These are phyloP conservation scores for Pyricularia sp. DNA, from an alignment of 2,329 filamentous ascomycete genomes.

Conservation along the genomic window DNA sequence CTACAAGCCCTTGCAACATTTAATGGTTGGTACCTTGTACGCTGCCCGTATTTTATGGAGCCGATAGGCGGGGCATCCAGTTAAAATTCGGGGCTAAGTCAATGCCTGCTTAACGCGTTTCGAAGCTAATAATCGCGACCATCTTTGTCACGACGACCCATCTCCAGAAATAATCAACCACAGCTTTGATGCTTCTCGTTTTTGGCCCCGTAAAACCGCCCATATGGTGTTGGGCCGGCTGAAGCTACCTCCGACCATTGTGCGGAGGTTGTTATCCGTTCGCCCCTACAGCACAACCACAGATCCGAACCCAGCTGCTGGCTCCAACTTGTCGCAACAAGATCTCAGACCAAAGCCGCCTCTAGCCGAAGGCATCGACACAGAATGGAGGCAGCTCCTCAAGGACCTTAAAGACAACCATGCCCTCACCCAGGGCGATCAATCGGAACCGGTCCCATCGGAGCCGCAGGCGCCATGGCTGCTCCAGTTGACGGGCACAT, in stretches of 20 bases:
- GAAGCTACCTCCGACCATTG: neutral
- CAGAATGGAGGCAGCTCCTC: neutral
- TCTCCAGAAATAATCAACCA: neutral
- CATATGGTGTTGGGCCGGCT: neutral
- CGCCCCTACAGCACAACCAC: neutral
- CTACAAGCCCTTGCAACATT: neutral
- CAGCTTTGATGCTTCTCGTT: neutral
- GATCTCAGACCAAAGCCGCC: neutral
- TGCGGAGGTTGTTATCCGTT: neutral
- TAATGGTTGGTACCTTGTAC: neutral
- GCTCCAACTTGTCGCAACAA: neutral
- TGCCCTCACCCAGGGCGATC: neutral
- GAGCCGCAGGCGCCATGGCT: conserved; percentile 12
- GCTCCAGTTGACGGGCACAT: conserved; percentile 50
- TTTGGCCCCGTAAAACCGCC: neutral
- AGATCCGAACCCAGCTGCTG: neutral
- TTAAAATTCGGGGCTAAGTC: neutral
- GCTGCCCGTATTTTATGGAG: neutral
- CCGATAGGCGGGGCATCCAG: neutral
- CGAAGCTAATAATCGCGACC: neutral
- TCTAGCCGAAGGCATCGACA: neutral
- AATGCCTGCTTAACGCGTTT: neutral
- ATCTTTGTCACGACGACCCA: neutral
- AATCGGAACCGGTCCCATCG: neutral
- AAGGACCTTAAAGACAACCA: neutral